Percentiles rank a stretch among this genome's conserved stretches.
Evolutionary conservation across 768 basidiomycete species (phyloP).

Genomic region (Termitomyces sp.): DNA sequence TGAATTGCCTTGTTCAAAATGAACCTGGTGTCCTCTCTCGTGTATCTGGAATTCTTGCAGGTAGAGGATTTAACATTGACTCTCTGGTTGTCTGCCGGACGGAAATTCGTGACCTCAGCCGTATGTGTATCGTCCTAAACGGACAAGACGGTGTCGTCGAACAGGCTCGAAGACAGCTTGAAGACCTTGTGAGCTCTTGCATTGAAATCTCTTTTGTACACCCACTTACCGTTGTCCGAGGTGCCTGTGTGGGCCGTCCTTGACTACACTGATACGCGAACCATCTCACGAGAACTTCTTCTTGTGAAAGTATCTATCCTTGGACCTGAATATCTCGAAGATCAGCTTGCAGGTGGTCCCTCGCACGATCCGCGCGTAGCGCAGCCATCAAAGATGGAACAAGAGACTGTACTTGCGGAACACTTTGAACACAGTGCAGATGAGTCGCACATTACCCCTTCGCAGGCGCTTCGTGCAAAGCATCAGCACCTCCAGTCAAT

Average conservation of each 20-base stretch:
- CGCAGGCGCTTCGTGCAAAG: conserved; percentile 84
- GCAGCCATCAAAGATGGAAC: conserved; percentile 54
- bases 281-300: conserved; percentile 90
- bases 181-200: conserved; percentile 76
- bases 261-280: conserved; percentile 91
- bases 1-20: conserved; percentile 98
- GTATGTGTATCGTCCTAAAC: conserved; percentile 96
- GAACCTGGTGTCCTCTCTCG: conserved; percentile 99
- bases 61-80: conserved; percentile 97
- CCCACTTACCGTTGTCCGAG: conserved; percentile 34
- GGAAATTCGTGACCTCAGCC: conserved; percentile 92
- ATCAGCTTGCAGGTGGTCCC: conserved; percentile 83
- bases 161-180: conserved; percentile 92
- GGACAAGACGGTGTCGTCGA: conserved; percentile 98
- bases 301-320: conserved; percentile 97
- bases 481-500: conserved; percentile 90
- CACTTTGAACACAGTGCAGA: conserved; percentile 68
- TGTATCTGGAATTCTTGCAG: conserved; percentile 95
- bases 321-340: conserved; percentile 94
- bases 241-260: conserved; percentile 99
- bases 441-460: conserved; percentile 51
- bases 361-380: conserved; percentile 68
- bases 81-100: conserved; percentile 97
- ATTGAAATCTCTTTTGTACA: background rate
- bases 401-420: conserved; percentile 70